Conservation (phyloP, 2,329 filamentous ascomycete species). For the Calonectria hawksworthii region DNA sequence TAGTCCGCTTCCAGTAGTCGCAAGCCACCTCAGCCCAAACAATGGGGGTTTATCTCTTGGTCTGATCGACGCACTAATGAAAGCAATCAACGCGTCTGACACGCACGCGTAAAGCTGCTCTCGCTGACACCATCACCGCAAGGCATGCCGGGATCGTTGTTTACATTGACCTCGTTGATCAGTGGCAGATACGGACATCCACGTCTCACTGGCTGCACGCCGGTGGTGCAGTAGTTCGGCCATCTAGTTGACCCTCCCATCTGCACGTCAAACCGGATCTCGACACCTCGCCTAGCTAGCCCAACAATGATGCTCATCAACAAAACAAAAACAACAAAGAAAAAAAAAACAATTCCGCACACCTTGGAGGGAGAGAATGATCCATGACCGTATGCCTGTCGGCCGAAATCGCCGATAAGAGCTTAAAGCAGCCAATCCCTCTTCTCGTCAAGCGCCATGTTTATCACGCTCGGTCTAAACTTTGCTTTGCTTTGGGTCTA, state of each 20-base stretch:
- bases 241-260: not conserved
- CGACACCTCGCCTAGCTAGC: not conserved
- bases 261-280: constrained; percentile 22
- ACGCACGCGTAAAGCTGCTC: constrained; percentile 33
- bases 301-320: not conserved
- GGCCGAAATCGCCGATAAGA: constrained; percentile 41
- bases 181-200: constrained; percentile 8
- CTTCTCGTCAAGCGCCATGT: constrained; percentile 31
- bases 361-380: constrained; percentile 28
- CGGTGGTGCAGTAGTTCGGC: constrained; percentile 19
- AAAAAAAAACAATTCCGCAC: not conserved
- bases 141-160: constrained; percentile 4
- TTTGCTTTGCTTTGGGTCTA: constrained; percentile 27
- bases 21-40: constrained; percentile 27
- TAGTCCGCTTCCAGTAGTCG: constrained; percentile 21
- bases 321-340: not conserved
- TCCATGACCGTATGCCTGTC: constrained; percentile 35
- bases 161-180: constrained; percentile 19
- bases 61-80: constrained; percentile 11
- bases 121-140: not conserved
- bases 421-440: constrained; percentile 14
- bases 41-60: constrained; percentile 27
- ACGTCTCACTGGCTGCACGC: constrained; percentile 12
- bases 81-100: constrained; percentile 36
- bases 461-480: constrained; percentile 31